These are phyloP conservation scores for Oidiodendron maius DNA, from an alignment of 495 filamentous ascomycete genomes.

Conservation along the genomic window DNA sequence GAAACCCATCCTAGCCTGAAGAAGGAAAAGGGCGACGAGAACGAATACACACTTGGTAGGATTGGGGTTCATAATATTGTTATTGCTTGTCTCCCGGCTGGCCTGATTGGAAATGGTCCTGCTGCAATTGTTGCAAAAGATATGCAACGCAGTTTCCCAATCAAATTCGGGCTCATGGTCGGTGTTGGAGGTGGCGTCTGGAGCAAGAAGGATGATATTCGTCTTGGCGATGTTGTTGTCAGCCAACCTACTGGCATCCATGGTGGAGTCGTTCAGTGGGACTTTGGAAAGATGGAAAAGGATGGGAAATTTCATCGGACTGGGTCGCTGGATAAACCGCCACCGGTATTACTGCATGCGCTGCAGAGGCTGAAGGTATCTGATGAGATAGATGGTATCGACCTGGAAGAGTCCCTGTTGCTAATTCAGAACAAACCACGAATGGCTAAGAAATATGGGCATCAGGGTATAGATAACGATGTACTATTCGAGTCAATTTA, in stretches of 20 bases:
- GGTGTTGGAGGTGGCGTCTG: too few species aligned
- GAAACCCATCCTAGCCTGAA: constrained; percentile 9
- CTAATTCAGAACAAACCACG: constrained; percentile 7
- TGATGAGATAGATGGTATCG: constrained; percentile 1
- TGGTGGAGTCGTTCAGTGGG: constrained; percentile 36
- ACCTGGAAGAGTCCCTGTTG: not conserved
- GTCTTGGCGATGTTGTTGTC: constrained; percentile 15
- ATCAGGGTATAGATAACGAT: constrained; percentile 24
- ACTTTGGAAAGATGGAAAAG: constrained; percentile 31
- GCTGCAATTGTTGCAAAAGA: constrained; percentile 30
- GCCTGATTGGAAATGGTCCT: constrained; percentile 21
- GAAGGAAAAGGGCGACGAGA: constrained; percentile 20
- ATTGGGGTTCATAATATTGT: constrained; percentile 39
- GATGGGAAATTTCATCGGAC: constrained; percentile 28
- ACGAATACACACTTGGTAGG: too few species aligned
- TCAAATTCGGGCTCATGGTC: constrained; percentile 37
- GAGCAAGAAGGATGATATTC: constrained; percentile 21
- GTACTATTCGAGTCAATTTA: constrained; percentile 25
- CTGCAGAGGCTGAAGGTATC: constrained; percentile 1
- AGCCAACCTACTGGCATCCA: constrained; percentile 21
- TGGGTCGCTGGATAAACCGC: constrained; percentile 29
- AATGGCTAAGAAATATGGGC: constrained; percentile 8
- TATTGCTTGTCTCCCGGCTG: constrained; percentile 36
- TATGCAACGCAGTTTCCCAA: constrained; percentile 28
- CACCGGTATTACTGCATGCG: constrained; percentile 10